Evolutionary conservation across 768 basidiomycete genomes (phyloP).

Genomic region (Postia placenta): DNA sequence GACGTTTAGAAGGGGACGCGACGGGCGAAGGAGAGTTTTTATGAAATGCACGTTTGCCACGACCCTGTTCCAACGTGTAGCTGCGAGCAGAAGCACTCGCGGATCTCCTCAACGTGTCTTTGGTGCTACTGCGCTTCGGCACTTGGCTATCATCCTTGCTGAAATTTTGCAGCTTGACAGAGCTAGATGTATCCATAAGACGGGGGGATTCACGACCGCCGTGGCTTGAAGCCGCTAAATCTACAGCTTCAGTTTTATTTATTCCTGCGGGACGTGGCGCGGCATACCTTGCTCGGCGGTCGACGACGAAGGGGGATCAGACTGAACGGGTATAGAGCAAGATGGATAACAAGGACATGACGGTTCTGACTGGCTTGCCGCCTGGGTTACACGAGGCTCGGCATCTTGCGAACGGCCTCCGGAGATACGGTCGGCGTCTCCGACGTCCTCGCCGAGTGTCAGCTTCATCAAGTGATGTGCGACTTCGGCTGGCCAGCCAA

Average conservation of each 20-base stretch:
- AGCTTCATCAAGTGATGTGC: slow-evolving; percentile 49
- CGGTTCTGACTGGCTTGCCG: slow-evolving; percentile 7
- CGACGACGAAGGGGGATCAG: slow-evolving; percentile 15
- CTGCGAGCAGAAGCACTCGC: slow-evolving; percentile 8
- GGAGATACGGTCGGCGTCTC: neutral
- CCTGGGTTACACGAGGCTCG: slow-evolving; percentile 17
- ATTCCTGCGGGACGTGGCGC: neutral
- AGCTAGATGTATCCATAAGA: neutral
- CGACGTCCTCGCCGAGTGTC: slow-evolving; percentile 30
- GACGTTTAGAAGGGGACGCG: slow-evolving; percentile 15
- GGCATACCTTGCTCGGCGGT: slow-evolving; percentile 18
- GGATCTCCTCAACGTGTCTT: slow-evolving; percentile 16
- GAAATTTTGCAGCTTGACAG: slow-evolving; percentile 2
- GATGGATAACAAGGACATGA: slow-evolving; percentile 20
- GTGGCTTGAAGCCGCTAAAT: slow-evolving; percentile 3
- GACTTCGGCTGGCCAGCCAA: slow-evolving; percentile 53
- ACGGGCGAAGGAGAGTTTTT: slow-evolving; percentile 16
- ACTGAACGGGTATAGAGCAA: slow-evolving; percentile 14
- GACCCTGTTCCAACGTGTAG: slow-evolving; percentile 8
- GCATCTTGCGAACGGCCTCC: slow-evolving; percentile 12
- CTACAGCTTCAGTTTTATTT: neutral
- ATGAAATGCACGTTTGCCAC: slow-evolving; percentile 18
- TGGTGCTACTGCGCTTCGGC: slow-evolving; percentile 14
- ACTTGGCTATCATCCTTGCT: slow-evolving; percentile 16
- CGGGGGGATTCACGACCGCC: slow-evolving; percentile 2